Percentiles rank a stretch among this genome's conserved stretches.
These are phyloP conservation scores for Silybum marianum DNA, from an alignment of 129 eudicot species.

Conservation along the genomic window DNA sequence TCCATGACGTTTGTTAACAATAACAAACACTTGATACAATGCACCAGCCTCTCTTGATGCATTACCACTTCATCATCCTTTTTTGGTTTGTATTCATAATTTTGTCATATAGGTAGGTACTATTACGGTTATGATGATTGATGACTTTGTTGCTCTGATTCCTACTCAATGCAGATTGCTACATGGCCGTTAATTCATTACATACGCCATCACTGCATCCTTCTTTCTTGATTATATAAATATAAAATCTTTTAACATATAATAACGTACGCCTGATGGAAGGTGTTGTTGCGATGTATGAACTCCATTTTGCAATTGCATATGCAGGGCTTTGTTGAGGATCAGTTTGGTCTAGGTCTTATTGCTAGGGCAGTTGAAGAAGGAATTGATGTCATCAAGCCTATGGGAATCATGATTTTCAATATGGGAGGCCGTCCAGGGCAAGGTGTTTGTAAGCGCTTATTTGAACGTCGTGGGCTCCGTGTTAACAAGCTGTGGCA, in stretches of 20 bases:
- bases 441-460: conserved; percentile 92
- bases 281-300: conserved; percentile 6
- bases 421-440: conserved; percentile 99
- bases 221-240: background rate
- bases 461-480: conserved; percentile 98
- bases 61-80: background rate
- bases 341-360: conserved; percentile 94
- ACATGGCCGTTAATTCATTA: background rate
- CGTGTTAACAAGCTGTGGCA: conserved; percentile 92
- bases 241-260: background rate
- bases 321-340: conserved; percentile 95
- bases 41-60: background rate
- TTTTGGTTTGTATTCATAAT: background rate
- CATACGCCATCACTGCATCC: background rate
- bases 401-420: conserved; percentile 93
- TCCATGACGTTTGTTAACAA: background rate
- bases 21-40: background rate
- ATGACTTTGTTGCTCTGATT: background rate
- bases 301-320: conserved; percentile 9
- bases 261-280: conserved; percentile 3
- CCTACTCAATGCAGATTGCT: background rate
- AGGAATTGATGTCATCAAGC: conserved; percentile 91
- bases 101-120: background rate
- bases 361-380: conserved; percentile 99
- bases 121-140: background rate